Base-by-base conservation (phyloP, 2,329 filamentous ascomycete genomes). In the Xylariaceae sp. region DNA sequence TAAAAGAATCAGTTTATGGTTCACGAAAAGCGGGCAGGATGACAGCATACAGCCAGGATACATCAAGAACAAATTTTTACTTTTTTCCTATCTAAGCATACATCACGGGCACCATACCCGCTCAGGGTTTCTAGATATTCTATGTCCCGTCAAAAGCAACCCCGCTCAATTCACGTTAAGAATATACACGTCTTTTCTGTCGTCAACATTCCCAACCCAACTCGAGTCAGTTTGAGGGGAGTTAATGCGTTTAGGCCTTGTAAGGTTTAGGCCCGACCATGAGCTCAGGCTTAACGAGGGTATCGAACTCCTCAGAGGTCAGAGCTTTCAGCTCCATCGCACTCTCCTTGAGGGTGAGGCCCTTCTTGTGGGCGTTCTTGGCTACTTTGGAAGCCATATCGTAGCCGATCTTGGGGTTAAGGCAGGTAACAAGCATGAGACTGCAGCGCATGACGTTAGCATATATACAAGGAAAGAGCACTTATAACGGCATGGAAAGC, bases 301-400 rank as follows among this genome's bases (percentile, higher is more conserved):
- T 80, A 73, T 96, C 91, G 70, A 97, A 97, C 70, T 96, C 91
- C 68, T 88, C 89, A 69, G 86, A 85, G 61, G 85, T 92, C 63
- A 97, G 78, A 45, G 91, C 92, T 64, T 96, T 83, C 63, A 99
- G 82, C 79, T 97, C 89, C 80, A 97, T 85, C 26, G 94, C 92
- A 68, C 88, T 92, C 76, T 95, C 77, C 80, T 96, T 96, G 56
- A 99, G 82, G 29, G 91, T 96, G 50, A 92, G 76, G 35, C 91
- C 91, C 84, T 97, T 97, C 84, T 96, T 96, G 79, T 99, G 94
- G 12, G 94, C 94, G 70, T 99, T 95, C 86, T 96, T 96, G 68
- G 91, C 91, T 29, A 96, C 91, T 80, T 95, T 95, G 74, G 86
- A 91, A 50, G 91, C 91, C 89, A 95, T 95, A 71, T 96, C 91